A percentile compares a stretch with the other conserved stretches of the same genome.
phyloP scores from a whole-genome alignment of 345 rosid species.

The Eucalyptus tenuipes region DNA sequence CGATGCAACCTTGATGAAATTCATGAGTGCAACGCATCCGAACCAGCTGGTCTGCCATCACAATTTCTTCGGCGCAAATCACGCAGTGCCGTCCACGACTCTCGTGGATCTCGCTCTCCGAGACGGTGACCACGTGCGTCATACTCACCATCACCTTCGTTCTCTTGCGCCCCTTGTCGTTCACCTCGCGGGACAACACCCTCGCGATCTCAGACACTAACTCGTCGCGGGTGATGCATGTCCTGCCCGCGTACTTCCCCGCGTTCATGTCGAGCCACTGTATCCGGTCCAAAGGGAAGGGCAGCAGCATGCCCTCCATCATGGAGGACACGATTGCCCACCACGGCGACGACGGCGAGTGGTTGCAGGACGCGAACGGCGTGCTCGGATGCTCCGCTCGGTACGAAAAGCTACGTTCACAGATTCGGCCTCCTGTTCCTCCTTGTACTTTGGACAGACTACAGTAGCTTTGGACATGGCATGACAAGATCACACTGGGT shows the following conservation, averaged over 20 bases:
- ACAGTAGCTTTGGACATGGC: neutral
- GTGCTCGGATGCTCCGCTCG: neutral
- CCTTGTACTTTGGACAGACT: neutral
- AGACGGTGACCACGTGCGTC: neutral
- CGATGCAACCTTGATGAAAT: too few relatives aligned
- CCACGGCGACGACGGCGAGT: neutral
- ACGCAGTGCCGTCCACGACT: neutral
- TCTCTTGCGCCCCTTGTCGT: neutral
- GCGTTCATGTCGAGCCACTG: neutral
- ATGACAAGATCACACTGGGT: neutral
- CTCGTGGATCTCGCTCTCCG: too few relatives aligned
- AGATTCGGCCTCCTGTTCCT: neutral
- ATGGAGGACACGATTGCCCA: neutral
- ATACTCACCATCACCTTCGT: neutral
- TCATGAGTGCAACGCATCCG: too few relatives aligned
- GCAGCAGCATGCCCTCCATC: neutral
- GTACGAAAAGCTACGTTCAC: neutral
- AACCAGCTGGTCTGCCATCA: too few relatives aligned
- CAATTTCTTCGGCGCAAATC: neutral
- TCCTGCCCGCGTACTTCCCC: neutral
- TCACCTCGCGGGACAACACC: neutral
- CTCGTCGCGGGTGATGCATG: too few relatives aligned
- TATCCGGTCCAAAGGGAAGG: neutral
- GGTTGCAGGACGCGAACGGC: neutral
- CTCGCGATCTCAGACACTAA: neutral